Conservation (phyloP, 192 early-diverging fungal species). For the Coemansia sp. region DNA sequence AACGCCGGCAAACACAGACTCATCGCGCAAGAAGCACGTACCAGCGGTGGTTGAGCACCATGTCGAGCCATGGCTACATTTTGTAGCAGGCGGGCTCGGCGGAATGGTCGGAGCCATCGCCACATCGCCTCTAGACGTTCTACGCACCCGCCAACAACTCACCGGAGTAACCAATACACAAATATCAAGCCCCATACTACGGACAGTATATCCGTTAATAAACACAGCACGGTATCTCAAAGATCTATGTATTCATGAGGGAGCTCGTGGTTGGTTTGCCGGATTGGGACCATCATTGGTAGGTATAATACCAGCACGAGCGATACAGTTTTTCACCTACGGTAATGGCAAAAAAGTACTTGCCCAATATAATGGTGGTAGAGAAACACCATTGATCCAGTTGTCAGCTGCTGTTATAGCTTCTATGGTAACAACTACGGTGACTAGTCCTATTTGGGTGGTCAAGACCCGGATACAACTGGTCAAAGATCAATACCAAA, state of each 20-base stretch:
- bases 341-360: conserved; percentile 84
- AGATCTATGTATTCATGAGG: conserved; percentile 73
- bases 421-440: conserved; percentile 72
- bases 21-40: conserved; percentile 21
- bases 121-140: conserved; percentile 92
- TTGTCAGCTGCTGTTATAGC: conserved; percentile 77
- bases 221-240: conserved; percentile 39
- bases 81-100: conserved; percentile 59
- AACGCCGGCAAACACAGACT: background rate
- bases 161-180: conserved; percentile 4
- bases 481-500: conserved; percentile 68
- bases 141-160: conserved; percentile 92
- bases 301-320: conserved; percentile 92
- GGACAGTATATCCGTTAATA: conserved; percentile 29
- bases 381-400: conserved; percentile 80
- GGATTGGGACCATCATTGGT: conserved; percentile 93
- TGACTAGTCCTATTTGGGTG: conserved; percentile 97
- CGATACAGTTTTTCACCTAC: conserved; percentile 94
- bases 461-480: conserved; percentile 96
- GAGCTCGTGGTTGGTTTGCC: conserved; percentile 84
- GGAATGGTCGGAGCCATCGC: conserved; percentile 82
- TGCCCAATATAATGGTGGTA: conserved; percentile 72
- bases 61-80: conserved; percentile 52
- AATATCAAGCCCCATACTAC: background rate
- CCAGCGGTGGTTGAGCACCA: conserved; percentile 39